Conservation (phyloP, 2,329 filamentous ascomycete species). For the Diaporthe eres region DNA sequence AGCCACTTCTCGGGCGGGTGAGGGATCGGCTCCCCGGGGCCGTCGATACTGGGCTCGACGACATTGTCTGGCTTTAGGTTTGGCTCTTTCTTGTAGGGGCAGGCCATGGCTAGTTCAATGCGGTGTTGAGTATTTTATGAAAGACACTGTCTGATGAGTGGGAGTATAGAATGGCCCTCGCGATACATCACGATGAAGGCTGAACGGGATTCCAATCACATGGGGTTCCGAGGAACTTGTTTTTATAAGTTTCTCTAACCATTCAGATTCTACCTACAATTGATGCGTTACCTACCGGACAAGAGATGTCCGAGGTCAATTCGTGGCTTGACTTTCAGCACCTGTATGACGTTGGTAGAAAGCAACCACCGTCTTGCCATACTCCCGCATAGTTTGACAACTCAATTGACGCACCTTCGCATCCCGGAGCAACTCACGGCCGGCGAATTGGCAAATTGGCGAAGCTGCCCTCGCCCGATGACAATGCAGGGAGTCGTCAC, state of each 20-base stretch:
- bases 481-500: not conserved
- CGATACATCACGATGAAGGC: not conserved
- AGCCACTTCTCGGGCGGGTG: conserved; percentile 44
- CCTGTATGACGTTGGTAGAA: not conserved
- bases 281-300: too few species aligned
- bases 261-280: not conserved
- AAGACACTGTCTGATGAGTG: too few species aligned
- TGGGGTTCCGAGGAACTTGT: not conserved
- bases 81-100: conserved; percentile 31
- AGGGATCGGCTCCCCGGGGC: conserved; percentile 41
- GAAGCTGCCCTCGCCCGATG: not conserved
- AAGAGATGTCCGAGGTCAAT: not conserved
- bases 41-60: conserved; percentile 19
- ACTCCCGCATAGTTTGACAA: not conserved
- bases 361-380: too few species aligned
- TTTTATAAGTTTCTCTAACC: not conserved
- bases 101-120: conserved; percentile 16
- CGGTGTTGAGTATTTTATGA: not conserved
- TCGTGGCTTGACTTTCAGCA: not conserved
- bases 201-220: too few species aligned
- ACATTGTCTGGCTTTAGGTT: conserved; percentile 14
- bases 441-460: not conserved
- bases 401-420: not conserved
- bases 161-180: not conserved
- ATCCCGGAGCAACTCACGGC: not conserved